Evolutionary conservation across 2,329 filamentous ascomycete genomes (phyloP), one percentile per base, ranked within the genome.

Genomic region (Pseudogymnoascus sp.): DNA sequence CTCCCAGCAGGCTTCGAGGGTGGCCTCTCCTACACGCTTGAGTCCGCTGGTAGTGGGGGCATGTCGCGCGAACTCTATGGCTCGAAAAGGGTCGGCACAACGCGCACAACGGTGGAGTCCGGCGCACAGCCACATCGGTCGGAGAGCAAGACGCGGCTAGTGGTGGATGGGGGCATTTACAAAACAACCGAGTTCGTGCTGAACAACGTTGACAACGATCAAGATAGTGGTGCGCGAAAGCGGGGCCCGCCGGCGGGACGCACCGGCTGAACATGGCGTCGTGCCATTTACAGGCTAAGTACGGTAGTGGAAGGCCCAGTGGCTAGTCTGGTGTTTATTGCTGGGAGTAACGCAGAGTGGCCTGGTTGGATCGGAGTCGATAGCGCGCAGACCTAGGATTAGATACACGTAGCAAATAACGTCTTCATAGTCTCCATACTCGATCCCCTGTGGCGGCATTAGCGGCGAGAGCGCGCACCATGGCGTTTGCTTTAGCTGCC

Each of bases 1-100:
- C 44, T 65, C 13, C 50, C 50, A 21, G 50, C 50, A 33, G 50
- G 50, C n/a, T 60, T 60, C 19, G 59, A 60, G 21, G 59, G 38
- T 13, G 38, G 35, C 13, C 38, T 44, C 59, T 60, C 59, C 7
- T 60, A 60, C 19, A 44, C 33, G 6, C 59, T 60, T 4, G 35
- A 38, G 21, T 60, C 59, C 2, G 13, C 15, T 60, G 50, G 50
- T 21, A 56, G 50, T 33, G n/a, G 17, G 11, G 50, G 50, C 6
- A 56, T 56, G 50, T 56, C 50, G 17, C 50, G 50, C 10, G 50
- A 56, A 56, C 29, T 56, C 5, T 56, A 56, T 7, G 50, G 50
- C 29, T 33, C 50, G 21, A 56, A 33, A n/a, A 56, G 29, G 29
- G 29, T 33, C 6, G 29, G 50, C 17, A 56, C 46, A 17, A 53